Base-by-base conservation (phyloP, 768 basidiomycete species). In the Suillus spraguei region DNA sequence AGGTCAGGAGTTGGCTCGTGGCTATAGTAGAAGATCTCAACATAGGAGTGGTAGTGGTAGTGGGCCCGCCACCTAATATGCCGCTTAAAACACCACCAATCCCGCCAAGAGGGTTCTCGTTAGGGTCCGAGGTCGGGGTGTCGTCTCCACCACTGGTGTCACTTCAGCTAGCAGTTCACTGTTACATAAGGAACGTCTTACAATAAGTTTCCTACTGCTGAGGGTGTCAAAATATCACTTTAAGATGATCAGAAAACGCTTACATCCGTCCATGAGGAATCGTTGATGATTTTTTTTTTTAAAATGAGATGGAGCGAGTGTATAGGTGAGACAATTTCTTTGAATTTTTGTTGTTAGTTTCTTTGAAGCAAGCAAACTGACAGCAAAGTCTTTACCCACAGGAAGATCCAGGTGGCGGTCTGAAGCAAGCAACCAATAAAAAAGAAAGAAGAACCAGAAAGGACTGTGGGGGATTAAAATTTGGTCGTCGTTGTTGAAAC, bases 191-290 rank as follows among this genome's bases (percentile, higher is more conserved):
- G 5, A 24, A 39, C 35, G 6, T 67, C 73, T 69, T 35, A 76
- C 74, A 71, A 6, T 17, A 75, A n/a, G 61, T 63, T 44, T 54
- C 62, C 64, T 1, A 70, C 33, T 55, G 50, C 73, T 71, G 35
- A 16, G 32, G 5, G 5, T 7, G 52, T 53, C 33, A 63, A 52
- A 44, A 54, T 5, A 16, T 14, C 10, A 47, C 36, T 28, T 46
- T 0, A 39, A 14, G 5, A 32, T 38, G 9, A 20, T 1, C n/a
- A 17, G 20, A 65, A 7, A 59, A 2, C 14, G 65, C 77, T 70
- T 64, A 79, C 77, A 42, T 63, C 66, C 70, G 47, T 66, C 64
- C 77, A 76, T 76, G 10, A 58, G 13, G 60, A 62, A 14, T 39
- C 14, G 66, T 65, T 39, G 42, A 24, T 59, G 66, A 69, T 56